Percentiles rank a stretch among this genome's conserved stretches.
These are phyloP conservation scores for Neofusicoccum cordaticola DNA, from an alignment of 2,329 filamentous ascomycete species.

Conservation along the genomic window DNA sequence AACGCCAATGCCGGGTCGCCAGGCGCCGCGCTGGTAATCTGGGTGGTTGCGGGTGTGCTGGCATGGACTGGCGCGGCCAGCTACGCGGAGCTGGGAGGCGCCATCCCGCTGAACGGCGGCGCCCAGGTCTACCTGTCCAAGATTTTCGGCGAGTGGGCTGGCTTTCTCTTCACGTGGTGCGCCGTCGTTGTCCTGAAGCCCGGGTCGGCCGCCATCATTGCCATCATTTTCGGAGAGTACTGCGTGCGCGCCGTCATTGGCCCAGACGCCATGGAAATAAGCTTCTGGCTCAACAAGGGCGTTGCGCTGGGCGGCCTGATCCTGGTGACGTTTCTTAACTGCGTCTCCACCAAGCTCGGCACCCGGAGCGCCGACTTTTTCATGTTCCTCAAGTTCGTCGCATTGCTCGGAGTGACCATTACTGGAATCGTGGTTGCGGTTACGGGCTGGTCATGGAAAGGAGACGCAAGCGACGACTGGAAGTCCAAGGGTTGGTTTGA, in stretches of 20 bases:
- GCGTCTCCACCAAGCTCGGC: constrained; percentile 82
- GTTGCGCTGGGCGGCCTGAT: constrained; percentile 76
- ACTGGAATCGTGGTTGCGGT: constrained; percentile 84
- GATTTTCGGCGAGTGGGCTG: constrained; percentile 89
- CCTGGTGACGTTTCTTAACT: constrained; percentile 80
- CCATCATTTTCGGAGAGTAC: constrained; percentile 98
- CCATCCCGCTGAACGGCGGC: constrained; percentile 92
- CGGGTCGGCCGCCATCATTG: constrained; percentile 86
- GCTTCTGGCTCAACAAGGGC: constrained; percentile 84
- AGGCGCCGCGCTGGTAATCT: constrained; percentile 85
- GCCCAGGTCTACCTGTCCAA: constrained; percentile 92
- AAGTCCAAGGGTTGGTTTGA: constrained; percentile 86
- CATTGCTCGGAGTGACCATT: constrained; percentile 79
- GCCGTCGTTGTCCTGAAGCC: constrained; percentile 93
- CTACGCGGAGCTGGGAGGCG: constrained; percentile 92
- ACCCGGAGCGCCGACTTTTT: constrained; percentile 86
- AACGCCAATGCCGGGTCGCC: constrained; percentile 88
- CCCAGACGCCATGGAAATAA: constrained; percentile 77
- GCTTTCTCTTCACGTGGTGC: constrained; percentile 95
- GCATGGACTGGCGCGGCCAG: constrained; percentile 96
- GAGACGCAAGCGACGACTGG: constrained; percentile 78
- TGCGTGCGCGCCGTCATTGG: constrained; percentile 84
- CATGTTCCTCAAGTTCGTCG: constrained; percentile 96
- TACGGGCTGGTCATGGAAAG: constrained; percentile 77
- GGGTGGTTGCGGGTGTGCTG: constrained; percentile 84